Evolutionary conservation across 805 yeast genomes (phyloP), one percentile per base, ranked within the genome.

Genomic region (Metschnikowia santaceciliae): DNA sequence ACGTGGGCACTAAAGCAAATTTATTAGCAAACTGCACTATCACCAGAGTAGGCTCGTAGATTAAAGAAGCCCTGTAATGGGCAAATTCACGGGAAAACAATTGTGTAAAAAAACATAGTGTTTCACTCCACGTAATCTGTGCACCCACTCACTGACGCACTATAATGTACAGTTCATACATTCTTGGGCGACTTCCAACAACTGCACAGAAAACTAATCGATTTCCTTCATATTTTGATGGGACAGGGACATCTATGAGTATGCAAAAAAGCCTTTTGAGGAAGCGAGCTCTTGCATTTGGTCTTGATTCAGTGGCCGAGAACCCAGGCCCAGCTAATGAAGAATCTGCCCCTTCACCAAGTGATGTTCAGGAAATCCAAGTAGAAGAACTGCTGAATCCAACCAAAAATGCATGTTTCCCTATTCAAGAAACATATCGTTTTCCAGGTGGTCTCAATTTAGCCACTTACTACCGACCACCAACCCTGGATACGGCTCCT

Each of bases 381-480:
- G 22, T 14, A 22, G 14, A 42, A 6, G 38, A 42, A 20, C 32
- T 20, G 38, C 37, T 20, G 38, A 7, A 19, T 17, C 22, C 14
- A 15, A 38, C 38, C 20, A 32, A 42, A 33, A 19, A 42, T 3
- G 4, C 46, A 8, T 44, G 47, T 15, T 67, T 66, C 42, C 55
- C 62, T 2, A 33, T 55, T 6, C 56, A 48, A n/a, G 65, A 64
- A 32, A 49, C 34, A 0, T 64, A 63, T 48, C 19, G 33, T 1
- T 54, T 62, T 54, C n/a, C 43, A 14, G 11, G 43, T 46, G 6
- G 54, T 10, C 36, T 54, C 3, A 10, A 20, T 11, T 59, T 74
- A 48, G 61, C 83, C 52, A 78, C 82, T 0, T 88, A 83, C 63
- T 87, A 75, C 57, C 71, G 71, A 7, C 72, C 80, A 0, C 91